Base-by-base conservation (phyloP, 2,329 filamentous ascomycete genomes). In the Aspergillus tubingensis region DNA sequence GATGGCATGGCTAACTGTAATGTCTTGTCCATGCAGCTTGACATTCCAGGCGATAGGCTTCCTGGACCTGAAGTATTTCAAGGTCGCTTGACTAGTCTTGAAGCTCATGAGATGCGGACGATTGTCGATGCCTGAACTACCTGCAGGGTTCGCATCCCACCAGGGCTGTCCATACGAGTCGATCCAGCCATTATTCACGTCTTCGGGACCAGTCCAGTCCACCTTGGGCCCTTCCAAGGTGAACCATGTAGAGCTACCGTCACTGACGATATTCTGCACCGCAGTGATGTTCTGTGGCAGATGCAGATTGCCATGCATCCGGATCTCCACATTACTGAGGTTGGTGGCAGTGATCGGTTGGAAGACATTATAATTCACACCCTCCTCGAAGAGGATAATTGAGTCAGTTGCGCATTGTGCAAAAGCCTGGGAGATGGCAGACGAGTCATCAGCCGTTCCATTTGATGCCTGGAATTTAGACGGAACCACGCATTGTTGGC, bases 21-120 rank as follows among this genome's bases (percentile, higher is more conserved):
- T 77, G 58, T 80, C 74, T 17, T 70, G 70, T 10, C 79, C 78
- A 17, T 68, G 64, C 10, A 81, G 62, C 39, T 75, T 70, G 5
- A 80, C 72, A 60, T 76, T 77, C 77, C 77, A 79, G 3, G 76
- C 78, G 58, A 80, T 79, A 7, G 79, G 79, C 64, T 81, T 79
- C 50, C 72, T 70, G 3, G 76, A 77, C 62, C 80, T 79, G 69
- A 77, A 76, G 57, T 79, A 66, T 21, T 73, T 68, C 41, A 81
- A 71, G 15, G 70, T 68, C 5, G 74, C 74, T 57, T 77, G 67
- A 2, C 68, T 74, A 10, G 74, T 73, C 44, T 73, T 73, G 67
- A 78, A 76, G 27, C 68, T 70, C 67, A 80, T 72, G 8, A 81
- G 67, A 62, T 80, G 77, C 8, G 79, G 79, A 5, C 79, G 72